Evolutionary conservation across 768 basidiomycete genomes (phyloP), one percentile per base, ranked within the genome.

Genomic region (Suillus sp.): DNA sequence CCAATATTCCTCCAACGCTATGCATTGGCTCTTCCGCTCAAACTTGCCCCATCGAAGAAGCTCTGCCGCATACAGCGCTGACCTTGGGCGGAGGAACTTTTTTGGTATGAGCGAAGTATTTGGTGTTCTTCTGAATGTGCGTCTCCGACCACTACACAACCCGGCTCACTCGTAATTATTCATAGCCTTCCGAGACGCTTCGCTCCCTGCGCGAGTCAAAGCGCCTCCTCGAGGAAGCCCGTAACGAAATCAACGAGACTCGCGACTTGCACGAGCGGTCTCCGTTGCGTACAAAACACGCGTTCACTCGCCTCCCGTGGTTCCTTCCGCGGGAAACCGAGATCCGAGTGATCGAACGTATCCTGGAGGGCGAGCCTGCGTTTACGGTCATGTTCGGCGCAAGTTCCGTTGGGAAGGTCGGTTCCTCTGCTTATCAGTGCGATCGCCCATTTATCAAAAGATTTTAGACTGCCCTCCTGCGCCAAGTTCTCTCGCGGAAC

Each of bases 321-420:
- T 93, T 93, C 76, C 86, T 89, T 67, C 81, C 86, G 59, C 83
- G 92, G 3, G 86, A 83, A 50, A 81, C 83, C 18, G 92, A 95
- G 74, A 76, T 85, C 55, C 81, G 80, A 63, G 84, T 86, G 20
- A 78, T 95, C 40, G 87, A 90, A 69, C 84, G 86, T 61, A 80
- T 82, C 3, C 74, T 93, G 32, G 86, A 86, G 61, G 74, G 81
- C 10, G 88, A 92, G 38, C 91, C 92, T 5, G 85, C 90, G 1
- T 93, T 93, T 70, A 93, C 90, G 0, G 81, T 93, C 9, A 77
- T 93, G 9, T 92, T 91, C 63, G 92, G 92, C 4, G 90, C 91
- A 35, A 90, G 89, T 65, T 88, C 88, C 10, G 90, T 89, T 2
- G 92, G 93, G 64, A 94, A 94, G 86, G 91, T 86, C 62, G 11